phyloP scores from a whole-genome alignment of 768 basidiomycete genomes.

The Kwoniella botswanensis region DNA sequence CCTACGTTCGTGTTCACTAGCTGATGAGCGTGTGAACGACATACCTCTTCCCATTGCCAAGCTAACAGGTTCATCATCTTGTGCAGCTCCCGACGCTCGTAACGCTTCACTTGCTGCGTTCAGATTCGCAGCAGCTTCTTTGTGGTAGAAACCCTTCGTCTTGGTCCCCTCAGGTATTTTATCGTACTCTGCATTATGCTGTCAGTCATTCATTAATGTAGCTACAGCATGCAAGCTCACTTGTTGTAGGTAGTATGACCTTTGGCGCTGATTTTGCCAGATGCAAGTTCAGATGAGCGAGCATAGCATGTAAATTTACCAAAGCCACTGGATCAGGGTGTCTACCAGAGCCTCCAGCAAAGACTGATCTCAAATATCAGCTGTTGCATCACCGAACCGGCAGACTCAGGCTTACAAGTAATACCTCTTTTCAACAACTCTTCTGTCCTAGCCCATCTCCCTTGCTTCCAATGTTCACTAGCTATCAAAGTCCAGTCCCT shows the following conservation, averaged over 20 bases:
- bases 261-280: slow-evolving; percentile 85
- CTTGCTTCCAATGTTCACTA: slow-evolving; percentile 84
- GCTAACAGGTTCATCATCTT: slow-evolving; percentile 60
- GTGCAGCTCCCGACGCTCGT: slow-evolving; percentile 69
- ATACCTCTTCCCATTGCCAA: slow-evolving; percentile 48
- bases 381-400: background rate
- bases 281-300: slow-evolving; percentile 83
- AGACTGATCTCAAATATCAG: slow-evolving; percentile 25
- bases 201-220: background rate
- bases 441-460: slow-evolving; percentile 75
- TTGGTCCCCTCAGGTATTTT: slow-evolving; percentile 32
- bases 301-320: slow-evolving; percentile 75
- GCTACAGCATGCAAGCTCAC: slow-evolving; percentile 62
- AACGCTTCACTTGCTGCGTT: slow-evolving; percentile 56
- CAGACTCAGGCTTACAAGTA: slow-evolving; percentile 42
- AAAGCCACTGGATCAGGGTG: slow-evolving; percentile 60
- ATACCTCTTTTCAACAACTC: slow-evolving; percentile 69
- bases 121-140: slow-evolving; percentile 66
- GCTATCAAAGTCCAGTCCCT: slow-evolving; percentile 64
- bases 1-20: background rate
- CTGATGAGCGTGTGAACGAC: background rate
- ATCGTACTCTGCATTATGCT: slow-evolving; percentile 49
- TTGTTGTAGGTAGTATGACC: slow-evolving; percentile 70
- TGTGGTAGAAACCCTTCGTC: slow-evolving; percentile 45
- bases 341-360: slow-evolving; percentile 59